Evolutionary conservation across 441 rosid genomes (phyloP), one percentile per base, ranked within the genome.

Genomic region (Croton laevigatus): DNA sequence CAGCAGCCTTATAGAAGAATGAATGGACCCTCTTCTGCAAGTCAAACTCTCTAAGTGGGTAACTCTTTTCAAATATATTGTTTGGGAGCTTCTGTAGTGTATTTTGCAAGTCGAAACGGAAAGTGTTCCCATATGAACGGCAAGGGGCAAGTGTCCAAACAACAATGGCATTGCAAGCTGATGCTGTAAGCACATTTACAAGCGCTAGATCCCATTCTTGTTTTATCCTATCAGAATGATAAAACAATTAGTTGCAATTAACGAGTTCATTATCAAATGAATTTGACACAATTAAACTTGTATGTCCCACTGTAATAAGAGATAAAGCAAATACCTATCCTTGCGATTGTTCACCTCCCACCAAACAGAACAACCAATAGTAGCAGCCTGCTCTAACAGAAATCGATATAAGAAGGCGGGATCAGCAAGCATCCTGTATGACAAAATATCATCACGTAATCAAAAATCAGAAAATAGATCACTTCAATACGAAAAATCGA

Each of bases 201-300:
- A 95, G 96, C 12, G 99, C 97, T 73, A 95, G 84, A 83, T 91
- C 96, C 98, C 99, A 95, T 81, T 95, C 98, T 70, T 91, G 84
- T 73, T 93, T 93, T 79, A 91, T 74, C 81, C 99, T 95, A 76
- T 55, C 79, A 77, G 19, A 13, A 48, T 49, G 72, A 34, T 44
- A 55, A 82, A 76, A 16, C 48, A 59, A 60, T 70, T 48, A 66
- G 16, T 70, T 48, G 71, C 32, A 27, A 2, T 27, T 27, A 27
- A 27, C 73, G 70, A 75, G 23, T 73, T 76, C 54, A 67, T 58
- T 61, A 67, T 40, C 14, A 74, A 51, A 74, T 51, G 27, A 54
- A 8, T 10, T 10, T 46, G 14, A 46, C 27, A 66, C 6, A 49
- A 58, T 20, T 19, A 61, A 36, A 16, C 6, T 34, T 10, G 6